phyloP scores from a whole-genome alignment of 305 asterid species.

The Solanum hybrid region DNA sequence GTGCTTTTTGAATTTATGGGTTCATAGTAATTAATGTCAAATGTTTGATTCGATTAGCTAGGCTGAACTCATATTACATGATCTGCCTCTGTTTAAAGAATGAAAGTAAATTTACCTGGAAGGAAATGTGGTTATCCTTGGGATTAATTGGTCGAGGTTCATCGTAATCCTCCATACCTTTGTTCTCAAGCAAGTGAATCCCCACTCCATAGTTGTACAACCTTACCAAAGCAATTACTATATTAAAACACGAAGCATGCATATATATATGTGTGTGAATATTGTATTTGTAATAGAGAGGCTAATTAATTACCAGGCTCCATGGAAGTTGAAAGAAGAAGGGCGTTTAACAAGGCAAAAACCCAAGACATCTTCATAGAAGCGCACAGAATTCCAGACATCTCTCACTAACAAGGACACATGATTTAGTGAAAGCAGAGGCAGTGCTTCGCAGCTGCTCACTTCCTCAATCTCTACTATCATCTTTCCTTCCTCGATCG shows the following conservation, averaged over 20 bases:
- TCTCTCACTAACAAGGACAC: slow-evolving; percentile 22
- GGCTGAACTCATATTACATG: not conserved
- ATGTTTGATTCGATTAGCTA: not conserved
- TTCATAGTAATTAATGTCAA: not conserved
- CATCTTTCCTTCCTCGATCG: not conserved
- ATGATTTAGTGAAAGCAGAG: slow-evolving; percentile 29
- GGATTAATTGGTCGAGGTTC: slow-evolving; percentile 26
- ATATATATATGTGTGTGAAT: too few species aligned
- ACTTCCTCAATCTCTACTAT: slow-evolving; percentile 20
- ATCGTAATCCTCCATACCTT: slow-evolving; percentile 3
- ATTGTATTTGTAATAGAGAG: not conserved
- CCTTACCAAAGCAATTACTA: slow-evolving; percentile 9
- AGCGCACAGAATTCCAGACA: slow-evolving; percentile 19
- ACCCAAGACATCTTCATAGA: slow-evolving; percentile 28
- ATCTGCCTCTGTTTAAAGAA: not conserved
- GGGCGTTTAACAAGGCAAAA: slow-evolving; percentile 30
- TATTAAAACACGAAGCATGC: not conserved
- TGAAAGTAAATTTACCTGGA: slow-evolving; percentile 17
- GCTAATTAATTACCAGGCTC: slow-evolving; percentile 22
- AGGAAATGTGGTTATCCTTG: slow-evolving; percentile 32
- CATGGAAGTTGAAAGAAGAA: slow-evolving; percentile 24
- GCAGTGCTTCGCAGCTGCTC: slow-evolving; percentile 19
- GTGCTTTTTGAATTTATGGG: not conserved
- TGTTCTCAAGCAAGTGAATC: slow-evolving; percentile 29
- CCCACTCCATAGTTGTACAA: slow-evolving; percentile 34